These are phyloP conservation scores for Staphylotrichum longicolle DNA, from an alignment of 495 filamentous ascomycete species.

Conservation along the genomic window DNA sequence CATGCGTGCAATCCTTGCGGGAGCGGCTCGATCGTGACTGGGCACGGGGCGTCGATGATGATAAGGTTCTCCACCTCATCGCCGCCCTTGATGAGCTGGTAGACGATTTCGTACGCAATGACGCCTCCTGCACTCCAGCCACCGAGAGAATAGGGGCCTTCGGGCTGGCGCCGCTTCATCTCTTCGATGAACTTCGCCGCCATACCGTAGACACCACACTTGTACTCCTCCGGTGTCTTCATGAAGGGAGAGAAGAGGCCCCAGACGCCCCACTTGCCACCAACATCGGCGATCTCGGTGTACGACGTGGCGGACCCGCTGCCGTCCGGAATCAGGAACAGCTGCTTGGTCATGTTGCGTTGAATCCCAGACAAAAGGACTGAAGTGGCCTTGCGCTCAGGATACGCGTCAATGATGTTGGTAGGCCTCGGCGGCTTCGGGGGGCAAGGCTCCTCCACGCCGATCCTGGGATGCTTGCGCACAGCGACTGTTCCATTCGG, in stretches of 20 bases:
- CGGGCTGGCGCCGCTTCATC: slow-evolving; percentile 60
- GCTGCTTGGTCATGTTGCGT: slow-evolving; percentile 56
- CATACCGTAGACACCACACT: slow-evolving; percentile 56
- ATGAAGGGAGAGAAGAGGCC: slow-evolving; percentile 66
- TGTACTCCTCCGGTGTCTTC: slow-evolving; percentile 55
- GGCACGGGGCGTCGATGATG: slow-evolving; percentile 81
- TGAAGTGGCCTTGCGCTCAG: slow-evolving; percentile 61
- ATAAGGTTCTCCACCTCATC: slow-evolving; percentile 72
- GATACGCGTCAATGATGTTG: slow-evolving; percentile 63
- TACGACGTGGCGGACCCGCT: slow-evolving; percentile 68
- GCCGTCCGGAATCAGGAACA: slow-evolving; percentile 77
- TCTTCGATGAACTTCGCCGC: slow-evolving; percentile 57
- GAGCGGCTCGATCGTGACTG: slow-evolving; percentile 71
- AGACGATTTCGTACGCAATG: slow-evolving; percentile 79
- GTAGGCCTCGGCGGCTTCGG: slow-evolving; percentile 39
- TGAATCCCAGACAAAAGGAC: slow-evolving; percentile 64
- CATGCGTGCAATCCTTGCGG: slow-evolving; percentile 73
- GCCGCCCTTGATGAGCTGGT: slow-evolving; percentile 64
- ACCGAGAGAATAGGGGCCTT: slow-evolving; percentile 65
- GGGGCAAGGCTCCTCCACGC: slow-evolving; percentile 35
- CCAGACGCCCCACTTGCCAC: slow-evolving; percentile 54
- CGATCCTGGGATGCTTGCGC: slow-evolving; percentile 31
- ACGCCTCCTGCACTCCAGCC: slow-evolving; percentile 90
- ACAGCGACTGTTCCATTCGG: background rate
- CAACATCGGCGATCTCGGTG: slow-evolving; percentile 50